Conservation (phyloP, 345 rosid species). For the Pelargonium nanum region DNA sequence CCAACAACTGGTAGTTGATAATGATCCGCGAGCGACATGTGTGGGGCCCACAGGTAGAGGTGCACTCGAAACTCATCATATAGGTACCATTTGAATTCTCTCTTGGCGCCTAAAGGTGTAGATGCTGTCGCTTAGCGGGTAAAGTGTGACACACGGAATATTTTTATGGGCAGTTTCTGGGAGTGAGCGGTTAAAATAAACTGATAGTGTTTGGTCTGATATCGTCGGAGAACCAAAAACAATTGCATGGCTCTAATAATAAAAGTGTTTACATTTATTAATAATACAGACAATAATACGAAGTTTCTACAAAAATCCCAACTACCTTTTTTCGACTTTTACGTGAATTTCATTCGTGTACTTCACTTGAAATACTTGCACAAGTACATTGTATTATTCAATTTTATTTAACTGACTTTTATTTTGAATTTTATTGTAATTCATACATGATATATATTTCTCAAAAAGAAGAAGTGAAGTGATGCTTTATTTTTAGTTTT, state of each 20-base stretch:
- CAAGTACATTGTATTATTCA: not conserved
- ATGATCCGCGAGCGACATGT: not conserved
- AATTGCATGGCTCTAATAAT: not conserved
- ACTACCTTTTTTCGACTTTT: not conserved
- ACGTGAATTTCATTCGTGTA: too few relatives aligned
- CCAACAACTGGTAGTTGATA: not conserved
- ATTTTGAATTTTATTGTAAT: too few relatives aligned
- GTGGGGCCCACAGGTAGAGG: not conserved
- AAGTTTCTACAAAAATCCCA: not conserved
- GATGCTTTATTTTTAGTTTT: too few relatives aligned
- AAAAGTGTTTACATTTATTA: not conserved
- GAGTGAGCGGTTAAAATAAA: not conserved
- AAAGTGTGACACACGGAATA: not conserved
- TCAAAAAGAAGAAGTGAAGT: too few relatives aligned
- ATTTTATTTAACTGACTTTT: too few relatives aligned
- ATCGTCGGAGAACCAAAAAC: too few relatives aligned
- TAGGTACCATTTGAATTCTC: not conserved
- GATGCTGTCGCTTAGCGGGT: not conserved
- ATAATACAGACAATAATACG: not conserved
- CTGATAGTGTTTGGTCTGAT: too few relatives aligned
- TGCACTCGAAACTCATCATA: not conserved
- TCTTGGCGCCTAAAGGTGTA: not conserved
- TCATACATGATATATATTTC: too few relatives aligned
- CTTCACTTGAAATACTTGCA: not conserved
- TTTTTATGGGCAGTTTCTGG: not conserved